Evolutionary conservation across 441 rosid species (phyloP).

Genomic region (Aleurites moluccanus): DNA sequence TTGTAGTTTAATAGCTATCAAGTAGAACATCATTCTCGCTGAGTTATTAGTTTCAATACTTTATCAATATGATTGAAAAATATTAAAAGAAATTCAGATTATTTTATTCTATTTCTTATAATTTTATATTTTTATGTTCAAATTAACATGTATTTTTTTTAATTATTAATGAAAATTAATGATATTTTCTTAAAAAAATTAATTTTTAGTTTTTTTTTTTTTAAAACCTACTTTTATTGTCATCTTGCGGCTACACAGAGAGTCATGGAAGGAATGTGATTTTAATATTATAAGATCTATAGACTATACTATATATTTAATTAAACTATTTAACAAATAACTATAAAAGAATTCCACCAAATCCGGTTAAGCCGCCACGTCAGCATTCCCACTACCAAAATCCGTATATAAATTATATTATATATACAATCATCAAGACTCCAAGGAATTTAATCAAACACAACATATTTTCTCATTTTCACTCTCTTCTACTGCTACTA

Average conservation of each 20-base stretch:
- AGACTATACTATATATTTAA: background rate
- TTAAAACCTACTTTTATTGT: background rate
- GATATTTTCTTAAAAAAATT: too few relatives aligned
- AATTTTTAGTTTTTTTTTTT: too few relatives aligned
- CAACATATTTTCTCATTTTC: background rate
- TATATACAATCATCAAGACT: background rate
- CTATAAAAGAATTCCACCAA: constrained; percentile 17
- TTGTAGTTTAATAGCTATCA: too few relatives aligned
- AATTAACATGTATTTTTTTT: too few relatives aligned
- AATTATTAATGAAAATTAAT: too few relatives aligned
- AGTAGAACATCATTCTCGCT: too few relatives aligned
- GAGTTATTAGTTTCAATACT: too few relatives aligned
- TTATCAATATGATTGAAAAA: too few relatives aligned
- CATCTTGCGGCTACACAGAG: constrained; percentile 7
- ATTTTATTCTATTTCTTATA: too few relatives aligned
- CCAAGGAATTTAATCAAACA: background rate
- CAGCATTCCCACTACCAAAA: constrained; percentile 19
- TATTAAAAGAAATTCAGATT: too few relatives aligned
- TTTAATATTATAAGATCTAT: constrained; percentile 9
- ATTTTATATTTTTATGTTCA: too few relatives aligned
- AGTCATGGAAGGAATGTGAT: constrained; percentile 28
- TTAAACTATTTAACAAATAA: background rate
- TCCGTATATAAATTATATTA: background rate
- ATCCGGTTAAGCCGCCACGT: constrained; percentile 27
- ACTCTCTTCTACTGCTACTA: background rate